These are phyloP conservation scores for Trichoderma semiorbis DNA, from an alignment of 2,329 filamentous ascomycete species.

Conservation along the genomic window DNA sequence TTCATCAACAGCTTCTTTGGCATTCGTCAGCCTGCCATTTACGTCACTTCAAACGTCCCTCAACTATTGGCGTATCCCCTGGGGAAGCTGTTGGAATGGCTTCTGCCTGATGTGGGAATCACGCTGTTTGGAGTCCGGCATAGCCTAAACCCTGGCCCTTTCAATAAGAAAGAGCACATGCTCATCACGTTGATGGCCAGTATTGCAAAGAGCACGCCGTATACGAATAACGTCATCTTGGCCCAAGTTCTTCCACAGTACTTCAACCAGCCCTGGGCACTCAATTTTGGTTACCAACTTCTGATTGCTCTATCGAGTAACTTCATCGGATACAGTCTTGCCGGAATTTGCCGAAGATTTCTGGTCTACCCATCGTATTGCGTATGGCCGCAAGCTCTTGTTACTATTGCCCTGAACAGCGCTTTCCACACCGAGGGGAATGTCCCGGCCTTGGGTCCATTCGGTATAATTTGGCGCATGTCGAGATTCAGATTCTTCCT, in stretches of 20 bases:
- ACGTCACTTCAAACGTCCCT: constrained; percentile 49
- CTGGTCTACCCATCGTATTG: constrained; percentile 50
- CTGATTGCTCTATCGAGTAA: constrained; percentile 46
- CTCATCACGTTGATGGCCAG: constrained; percentile 59
- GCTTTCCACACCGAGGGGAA: constrained; percentile 44
- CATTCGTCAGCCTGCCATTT: constrained; percentile 50
- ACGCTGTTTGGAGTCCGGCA: constrained; percentile 40
- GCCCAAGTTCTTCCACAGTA: constrained; percentile 44
- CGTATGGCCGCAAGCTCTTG: constrained; percentile 51
- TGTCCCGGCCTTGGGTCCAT: constrained; percentile 29
- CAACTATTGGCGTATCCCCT: constrained; percentile 48
- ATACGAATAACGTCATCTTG: constrained; percentile 47
- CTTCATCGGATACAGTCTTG: constrained; percentile 53
- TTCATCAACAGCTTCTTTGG: constrained; percentile 55
- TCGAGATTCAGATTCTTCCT: constrained; percentile 46
- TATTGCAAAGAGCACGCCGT: constrained; percentile 43
- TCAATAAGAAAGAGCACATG: constrained; percentile 59
- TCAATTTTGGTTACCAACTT: constrained; percentile 45
- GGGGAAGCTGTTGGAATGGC: constrained; percentile 41
- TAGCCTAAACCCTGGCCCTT: constrained; percentile 51
- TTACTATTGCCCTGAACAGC: constrained; percentile 45
- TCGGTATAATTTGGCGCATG: constrained; percentile 34
- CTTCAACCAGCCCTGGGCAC: constrained; percentile 37
- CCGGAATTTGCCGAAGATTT: constrained; percentile 48
- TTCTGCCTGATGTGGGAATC: constrained; percentile 45